Conservation (phyloP, 2,329 filamentous ascomycete species). For the Phialophora tarda region DNA sequence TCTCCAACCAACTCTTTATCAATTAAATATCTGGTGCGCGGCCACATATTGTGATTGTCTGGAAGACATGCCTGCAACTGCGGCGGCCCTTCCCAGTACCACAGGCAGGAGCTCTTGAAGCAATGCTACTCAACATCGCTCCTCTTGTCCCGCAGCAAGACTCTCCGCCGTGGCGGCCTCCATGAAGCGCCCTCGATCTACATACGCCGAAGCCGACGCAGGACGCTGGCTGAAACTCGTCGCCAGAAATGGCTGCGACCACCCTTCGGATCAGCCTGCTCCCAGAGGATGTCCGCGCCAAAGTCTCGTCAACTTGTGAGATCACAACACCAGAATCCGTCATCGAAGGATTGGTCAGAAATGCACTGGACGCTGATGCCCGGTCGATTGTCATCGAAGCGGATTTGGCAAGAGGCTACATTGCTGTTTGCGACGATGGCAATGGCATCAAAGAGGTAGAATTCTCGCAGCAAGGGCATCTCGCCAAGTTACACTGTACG, state of each 20-base stretch:
- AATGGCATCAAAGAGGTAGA: conserved; percentile 74
- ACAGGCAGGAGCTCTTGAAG: conserved; percentile 15
- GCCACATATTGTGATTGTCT: neutral
- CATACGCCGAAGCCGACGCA: neutral
- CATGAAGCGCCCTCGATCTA: conserved; percentile 16
- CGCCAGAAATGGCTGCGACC: conserved; percentile 15
- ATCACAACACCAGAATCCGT: conserved; percentile 77
- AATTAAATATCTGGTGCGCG: neutral
- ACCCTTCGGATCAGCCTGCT: conserved; percentile 23
- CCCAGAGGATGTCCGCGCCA: conserved; percentile 44
- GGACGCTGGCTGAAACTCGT: neutral
- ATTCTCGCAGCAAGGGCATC: conserved; percentile 55
- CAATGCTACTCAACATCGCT: conserved; percentile 6
- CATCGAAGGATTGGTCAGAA: conserved; percentile 74
- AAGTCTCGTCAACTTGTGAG: conserved; percentile 82
- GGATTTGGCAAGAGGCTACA: conserved; percentile 76
- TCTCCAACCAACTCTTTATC: neutral
- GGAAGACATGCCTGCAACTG: neutral
- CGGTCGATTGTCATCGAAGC: conserved; percentile 71
- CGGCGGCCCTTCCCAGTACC: neutral
- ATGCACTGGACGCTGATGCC: conserved; percentile 81
- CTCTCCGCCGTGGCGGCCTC: conserved; percentile 19
- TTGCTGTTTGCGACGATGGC: conserved; percentile 84
- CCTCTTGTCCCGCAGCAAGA: neutral
- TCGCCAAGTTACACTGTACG: conserved; percentile 68